phyloP scores from a whole-genome alignment of 2,329 filamentous ascomycete species.

The Diaporthe aspalathi region DNA sequence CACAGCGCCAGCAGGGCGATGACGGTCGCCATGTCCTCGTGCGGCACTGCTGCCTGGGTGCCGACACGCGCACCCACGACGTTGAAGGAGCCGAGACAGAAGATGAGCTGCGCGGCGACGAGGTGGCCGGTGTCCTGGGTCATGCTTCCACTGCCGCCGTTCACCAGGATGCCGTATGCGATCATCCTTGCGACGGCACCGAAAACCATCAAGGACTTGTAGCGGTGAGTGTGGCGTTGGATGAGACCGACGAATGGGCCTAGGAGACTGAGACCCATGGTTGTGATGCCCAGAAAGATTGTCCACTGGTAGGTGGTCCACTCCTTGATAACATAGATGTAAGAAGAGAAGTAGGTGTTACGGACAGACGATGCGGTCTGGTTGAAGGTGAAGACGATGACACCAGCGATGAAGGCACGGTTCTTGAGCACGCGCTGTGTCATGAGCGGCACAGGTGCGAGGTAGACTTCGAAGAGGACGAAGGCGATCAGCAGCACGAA shows the following conservation, averaged over 20 bases:
- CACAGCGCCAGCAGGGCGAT: constrained; percentile 54
- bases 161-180: constrained; percentile 51
- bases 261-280: constrained; percentile 52
- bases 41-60: constrained; percentile 54
- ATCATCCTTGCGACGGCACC: constrained; percentile 51
- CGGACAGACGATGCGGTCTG: constrained; percentile 51
- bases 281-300: constrained; percentile 54
- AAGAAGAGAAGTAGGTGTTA: constrained; percentile 52
- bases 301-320: constrained; percentile 57
- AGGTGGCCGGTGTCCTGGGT: constrained; percentile 50
- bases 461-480: constrained; percentile 49
- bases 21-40: constrained; percentile 54
- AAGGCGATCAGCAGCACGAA: constrained; percentile 48
- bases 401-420: constrained; percentile 47
- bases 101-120: constrained; percentile 47
- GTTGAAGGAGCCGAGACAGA: constrained; percentile 51
- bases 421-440: constrained; percentile 48
- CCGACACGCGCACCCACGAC: constrained; percentile 55
- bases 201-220: constrained; percentile 55
- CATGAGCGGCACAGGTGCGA: constrained; percentile 50
- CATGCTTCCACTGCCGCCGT: constrained; percentile 43
- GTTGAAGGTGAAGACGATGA: constrained; percentile 48
- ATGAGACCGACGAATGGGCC: constrained; percentile 50
- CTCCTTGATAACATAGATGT: constrained; percentile 54
- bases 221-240: constrained; percentile 53